phyloP scores from a whole-genome alignment of 495 filamentous ascomycete genomes.

The Aspergillus sclerotioniger region DNA sequence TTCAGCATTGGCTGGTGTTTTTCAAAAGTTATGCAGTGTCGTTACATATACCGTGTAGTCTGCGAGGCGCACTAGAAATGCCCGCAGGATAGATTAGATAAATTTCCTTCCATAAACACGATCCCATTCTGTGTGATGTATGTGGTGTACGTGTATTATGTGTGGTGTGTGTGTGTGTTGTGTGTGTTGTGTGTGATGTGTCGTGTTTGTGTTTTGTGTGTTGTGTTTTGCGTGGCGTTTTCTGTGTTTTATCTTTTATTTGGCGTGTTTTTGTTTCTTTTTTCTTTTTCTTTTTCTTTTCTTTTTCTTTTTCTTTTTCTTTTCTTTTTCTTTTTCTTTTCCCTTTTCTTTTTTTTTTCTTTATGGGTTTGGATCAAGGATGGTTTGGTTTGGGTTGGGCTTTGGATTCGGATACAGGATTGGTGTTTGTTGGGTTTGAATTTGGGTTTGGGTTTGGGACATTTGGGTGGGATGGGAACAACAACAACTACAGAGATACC shows the following conservation, averaged over 20 bases:
- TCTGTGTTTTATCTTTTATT: conserved; percentile 21
- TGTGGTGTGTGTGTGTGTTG: conserved; percentile 36
- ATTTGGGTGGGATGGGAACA: not conserved
- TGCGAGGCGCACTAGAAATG: conserved; percentile 24
- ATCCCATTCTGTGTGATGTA: conserved; percentile 33
- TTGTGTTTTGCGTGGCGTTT: conserved; percentile 20
- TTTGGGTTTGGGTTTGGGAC: conserved; percentile 7
- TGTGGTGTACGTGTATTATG: conserved; percentile 19
- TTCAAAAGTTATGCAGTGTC: conserved; percentile 38
- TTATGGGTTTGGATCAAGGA: not conserved
- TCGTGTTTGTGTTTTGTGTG: conserved; percentile 25
- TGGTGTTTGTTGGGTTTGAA: not conserved
- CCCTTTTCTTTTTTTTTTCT: not conserved
- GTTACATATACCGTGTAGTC: conserved; percentile 38
- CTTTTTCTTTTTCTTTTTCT: conserved; percentile 7
- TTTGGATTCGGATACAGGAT: not conserved
- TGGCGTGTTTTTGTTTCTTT: conserved; percentile 22
- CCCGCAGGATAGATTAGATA: conserved; percentile 46
- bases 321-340: conserved; percentile 12
- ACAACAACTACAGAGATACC: not conserved
- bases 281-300: conserved; percentile 10
- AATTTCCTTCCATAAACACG: conserved; percentile 43
- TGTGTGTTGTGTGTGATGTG: conserved; percentile 29
- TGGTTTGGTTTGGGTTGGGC: conserved; percentile 4
- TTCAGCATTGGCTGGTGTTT: conserved; percentile 23